A percentile compares a stretch with the other conserved stretches of the same genome.
Conservation (phyloP, 805 yeast species). For the Metschnikowia rubicola region DNA sequence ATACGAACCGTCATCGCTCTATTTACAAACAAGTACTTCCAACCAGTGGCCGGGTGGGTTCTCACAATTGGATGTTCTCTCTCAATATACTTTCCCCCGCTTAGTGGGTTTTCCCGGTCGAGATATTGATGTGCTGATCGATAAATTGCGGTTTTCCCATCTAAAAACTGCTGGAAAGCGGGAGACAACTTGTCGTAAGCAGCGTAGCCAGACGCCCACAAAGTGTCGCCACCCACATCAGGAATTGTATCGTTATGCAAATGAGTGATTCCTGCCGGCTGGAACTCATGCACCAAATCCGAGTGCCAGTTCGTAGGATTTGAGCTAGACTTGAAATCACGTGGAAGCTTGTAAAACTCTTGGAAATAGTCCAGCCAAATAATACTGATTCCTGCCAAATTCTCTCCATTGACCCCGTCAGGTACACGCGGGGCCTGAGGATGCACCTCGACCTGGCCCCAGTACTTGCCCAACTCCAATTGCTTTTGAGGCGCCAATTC, state of each 20-base stretch:
- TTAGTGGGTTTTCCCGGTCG: conserved; percentile 28
- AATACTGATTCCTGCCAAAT: conserved; percentile 22
- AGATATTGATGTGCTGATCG: conserved; percentile 36
- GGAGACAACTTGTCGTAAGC: conserved; percentile 54
- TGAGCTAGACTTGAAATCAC: conserved; percentile 25
- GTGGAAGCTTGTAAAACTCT: conserved; percentile 17
- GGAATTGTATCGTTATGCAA: conserved; percentile 50
- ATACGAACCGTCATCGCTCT: conserved; percentile 24
- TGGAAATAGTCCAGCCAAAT: conserved; percentile 27
- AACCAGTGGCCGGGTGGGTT: conserved; percentile 30
- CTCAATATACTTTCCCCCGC: conserved; percentile 25
- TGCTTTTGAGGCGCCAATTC: conserved; percentile 27
- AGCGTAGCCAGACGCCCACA: conserved; percentile 52
- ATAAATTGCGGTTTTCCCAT: conserved; percentile 48
- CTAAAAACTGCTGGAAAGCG: conserved; percentile 45
- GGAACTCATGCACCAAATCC: conserved; percentile 51
- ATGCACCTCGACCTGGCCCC: conserved; percentile 17
- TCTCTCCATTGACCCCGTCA: conserved; percentile 7
- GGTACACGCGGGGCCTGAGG: conserved; percentile 13
- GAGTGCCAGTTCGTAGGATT: conserved; percentile 34
- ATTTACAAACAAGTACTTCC: conserved; percentile 26
- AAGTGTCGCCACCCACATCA: conserved; percentile 50
- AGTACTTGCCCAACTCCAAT: conserved; percentile 17
- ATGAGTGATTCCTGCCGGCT: conserved; percentile 53
- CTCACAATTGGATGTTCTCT: conserved; percentile 27